Percentiles rank a stretch among this genome's conserved stretches.
Evolutionary conservation across 2,329 filamentous ascomycete genomes (phyloP).

Genomic region (Sporothrix dimorphospora): DNA sequence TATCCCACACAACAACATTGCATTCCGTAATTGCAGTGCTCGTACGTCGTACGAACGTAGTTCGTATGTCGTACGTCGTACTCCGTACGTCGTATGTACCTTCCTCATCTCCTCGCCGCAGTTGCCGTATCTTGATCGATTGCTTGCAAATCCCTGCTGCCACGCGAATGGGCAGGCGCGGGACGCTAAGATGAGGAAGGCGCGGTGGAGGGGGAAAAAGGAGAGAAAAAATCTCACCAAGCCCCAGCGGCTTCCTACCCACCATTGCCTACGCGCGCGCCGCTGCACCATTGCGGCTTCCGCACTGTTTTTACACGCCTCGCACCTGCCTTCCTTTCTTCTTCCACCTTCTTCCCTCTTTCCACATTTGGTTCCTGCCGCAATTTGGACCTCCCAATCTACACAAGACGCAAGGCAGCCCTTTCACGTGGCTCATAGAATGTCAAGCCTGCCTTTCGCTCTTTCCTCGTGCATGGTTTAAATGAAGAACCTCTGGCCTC

Average conservation of each 20-base stretch:
- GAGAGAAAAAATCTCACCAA: neutral
- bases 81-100: neutral
- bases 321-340: conserved; percentile 6
- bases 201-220: neutral
- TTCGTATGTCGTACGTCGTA: neutral
- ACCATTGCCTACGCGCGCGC: neutral
- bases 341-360: conserved; percentile 21
- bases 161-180: conserved; percentile 16
- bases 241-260: conserved; percentile 11
- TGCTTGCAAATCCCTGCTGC: conserved; percentile 13
- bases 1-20: neutral
- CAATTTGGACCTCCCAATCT: conserved; percentile 12
- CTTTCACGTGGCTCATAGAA: conserved; percentile 24
- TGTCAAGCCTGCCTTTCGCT: neutral
- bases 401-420: conserved; percentile 8
- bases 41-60: neutral
- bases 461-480: conserved; percentile 18
- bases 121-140: conserved; percentile 18
- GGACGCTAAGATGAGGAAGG: conserved; percentile 14
- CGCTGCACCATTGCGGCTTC: neutral
- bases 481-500: conserved; percentile 12
- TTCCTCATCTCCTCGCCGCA: conserved; percentile 16
- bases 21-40: conserved; percentile 9
- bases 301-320: neutral
- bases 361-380: conserved; percentile 22